Evolutionary conservation across 2,329 filamentous ascomycete species (phyloP).

Genomic region (Zymoseptoria ardabiliae): DNA sequence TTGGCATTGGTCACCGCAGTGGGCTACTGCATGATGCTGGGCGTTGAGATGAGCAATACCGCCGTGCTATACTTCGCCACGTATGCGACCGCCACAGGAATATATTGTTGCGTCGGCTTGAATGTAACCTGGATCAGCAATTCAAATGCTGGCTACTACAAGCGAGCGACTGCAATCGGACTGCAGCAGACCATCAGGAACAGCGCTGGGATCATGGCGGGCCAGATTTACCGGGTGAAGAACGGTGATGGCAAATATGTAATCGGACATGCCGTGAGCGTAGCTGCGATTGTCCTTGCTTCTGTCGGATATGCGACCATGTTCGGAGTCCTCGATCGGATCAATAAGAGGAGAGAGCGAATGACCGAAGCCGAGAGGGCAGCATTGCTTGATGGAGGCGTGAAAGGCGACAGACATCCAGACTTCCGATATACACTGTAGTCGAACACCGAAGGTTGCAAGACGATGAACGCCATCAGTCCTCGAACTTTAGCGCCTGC

Average conservation of each 20-base stretch:
- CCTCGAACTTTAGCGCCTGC: slow-evolving; percentile 31
- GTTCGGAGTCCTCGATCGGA: slow-evolving; percentile 1
- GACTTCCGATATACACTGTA: slow-evolving; percentile 6
- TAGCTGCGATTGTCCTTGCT: slow-evolving; percentile 4
- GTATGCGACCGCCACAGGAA: not conserved
- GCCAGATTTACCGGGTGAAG: slow-evolving; percentile 24
- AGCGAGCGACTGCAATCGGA: slow-evolving; percentile 63
- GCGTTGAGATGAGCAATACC: slow-evolving; percentile 2
- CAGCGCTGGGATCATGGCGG: slow-evolving; percentile 62
- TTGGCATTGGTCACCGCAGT: slow-evolving; percentile 2
- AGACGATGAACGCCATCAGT: slow-evolving; percentile 1
- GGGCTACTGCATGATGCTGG: slow-evolving; percentile 6
- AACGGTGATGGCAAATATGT: slow-evolving; percentile 4
- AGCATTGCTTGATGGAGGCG: slow-evolving; percentile 3
- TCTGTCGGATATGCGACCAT: slow-evolving; percentile 3
- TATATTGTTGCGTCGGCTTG: slow-evolving; percentile 1
- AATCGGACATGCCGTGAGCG: slow-evolving; percentile 6
- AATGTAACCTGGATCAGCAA: slow-evolving; percentile 41
- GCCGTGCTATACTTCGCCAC: slow-evolving; percentile 4
- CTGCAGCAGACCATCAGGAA: slow-evolving; percentile 66
- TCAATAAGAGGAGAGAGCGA: slow-evolving; percentile 5
- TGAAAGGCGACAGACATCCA: slow-evolving; percentile 7
- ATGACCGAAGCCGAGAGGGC: slow-evolving; percentile 2
- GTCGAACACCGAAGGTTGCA: not conserved
- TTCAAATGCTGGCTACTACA: slow-evolving; percentile 66